Evolutionary conservation across 2,329 filamentous ascomycete species (phyloP), one percentile per base, ranked within the genome.

Genomic region (Cladorrhinum sp.): DNA sequence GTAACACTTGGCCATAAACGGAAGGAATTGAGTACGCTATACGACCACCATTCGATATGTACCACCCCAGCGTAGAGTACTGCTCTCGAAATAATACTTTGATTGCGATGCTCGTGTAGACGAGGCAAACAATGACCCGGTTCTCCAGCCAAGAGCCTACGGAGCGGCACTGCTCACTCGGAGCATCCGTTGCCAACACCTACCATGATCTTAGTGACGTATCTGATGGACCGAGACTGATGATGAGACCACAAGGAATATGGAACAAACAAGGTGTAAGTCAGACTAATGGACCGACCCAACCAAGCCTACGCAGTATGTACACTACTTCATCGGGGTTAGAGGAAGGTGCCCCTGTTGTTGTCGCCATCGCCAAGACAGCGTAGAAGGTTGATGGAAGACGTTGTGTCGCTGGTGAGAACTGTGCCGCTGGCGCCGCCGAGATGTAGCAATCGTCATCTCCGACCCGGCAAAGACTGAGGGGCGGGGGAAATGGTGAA

Each of bases 361-460:
- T 24, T 48, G 53, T 23, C 8, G 16, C 53, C 20, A 23, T 9
- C 16, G 33, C 53, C 53, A 55, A 55, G 53, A 24, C 53, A 24
- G 14, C 20, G 20, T 55, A 21, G 30, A 55, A 55, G 36, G 16
- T 54, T 36, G n/a, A 54, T 54, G 28, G 51, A 54, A 54, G 51
- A 54, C 51, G 28, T 54, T 39, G n/a, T 54, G 20, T 30, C 16
- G 54, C 49, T 55, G 48, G 33, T 55, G 7, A 9, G 49, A 39
- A 33, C 59, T 62, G 62, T 58, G 59, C 62, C 62, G 59, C 57
- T 62, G 53, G 57, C 56, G 36, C 6, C 59, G 49, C 54, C 54
- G 54, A 57, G 20, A 52, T 30, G 56, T 52, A 52, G 24, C 20
- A 57, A 57, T 30, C 54, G 36, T 49, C 54, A 57, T 57, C 54